These are phyloP conservation scores for Aureobasidium zeae DNA, from an alignment of 2,329 filamentous ascomycete species.

Conservation along the genomic window DNA sequence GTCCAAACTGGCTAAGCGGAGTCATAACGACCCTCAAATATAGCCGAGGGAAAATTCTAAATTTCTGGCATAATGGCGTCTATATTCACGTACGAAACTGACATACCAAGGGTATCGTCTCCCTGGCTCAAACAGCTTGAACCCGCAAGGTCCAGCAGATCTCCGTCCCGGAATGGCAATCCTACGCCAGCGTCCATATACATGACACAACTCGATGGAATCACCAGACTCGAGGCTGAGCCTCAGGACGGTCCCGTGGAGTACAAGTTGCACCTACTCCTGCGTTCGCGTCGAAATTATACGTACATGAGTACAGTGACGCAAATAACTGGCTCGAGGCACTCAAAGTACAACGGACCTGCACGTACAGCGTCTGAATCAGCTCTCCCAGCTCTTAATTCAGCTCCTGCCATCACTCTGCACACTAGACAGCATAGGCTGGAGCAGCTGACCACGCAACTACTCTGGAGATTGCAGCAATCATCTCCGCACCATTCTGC, in stretches of 20 bases:
- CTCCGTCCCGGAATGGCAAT: neutral
- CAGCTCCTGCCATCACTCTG: conserved; percentile 42
- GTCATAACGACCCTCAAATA: neutral
- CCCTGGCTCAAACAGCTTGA: conserved; percentile 57
- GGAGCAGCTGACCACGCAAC: conserved; percentile 85
- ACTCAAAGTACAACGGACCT: conserved; percentile 13
- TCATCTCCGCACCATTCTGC: conserved; percentile 85
- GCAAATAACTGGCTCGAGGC: conserved; percentile 42
- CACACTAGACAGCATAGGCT: conserved; percentile 74
- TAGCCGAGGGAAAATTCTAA: too few species aligned
- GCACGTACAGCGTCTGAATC: conserved; percentile 28
- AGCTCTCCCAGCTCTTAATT: conserved; percentile 25
- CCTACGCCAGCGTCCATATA: neutral
- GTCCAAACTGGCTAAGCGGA: neutral
- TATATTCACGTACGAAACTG: conserved; percentile 88
- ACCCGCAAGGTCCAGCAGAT: neutral
- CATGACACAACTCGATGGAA: conserved; percentile 25
- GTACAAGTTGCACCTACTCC: conserved; percentile 86
- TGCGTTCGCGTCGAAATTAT: conserved; percentile 69
- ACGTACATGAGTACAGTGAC: conserved; percentile 57
- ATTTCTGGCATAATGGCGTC: conserved; percentile 59
- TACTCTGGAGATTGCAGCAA: conserved; percentile 90
- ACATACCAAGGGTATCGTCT: conserved; percentile 78
- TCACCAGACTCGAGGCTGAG: conserved; percentile 75
- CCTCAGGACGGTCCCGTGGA: conserved; percentile 91